Evolutionary conservation across 768 basidiomycete species (phyloP), one percentile per base, ranked within the genome.

Genomic region (Hortiboletus flavorubellus): DNA sequence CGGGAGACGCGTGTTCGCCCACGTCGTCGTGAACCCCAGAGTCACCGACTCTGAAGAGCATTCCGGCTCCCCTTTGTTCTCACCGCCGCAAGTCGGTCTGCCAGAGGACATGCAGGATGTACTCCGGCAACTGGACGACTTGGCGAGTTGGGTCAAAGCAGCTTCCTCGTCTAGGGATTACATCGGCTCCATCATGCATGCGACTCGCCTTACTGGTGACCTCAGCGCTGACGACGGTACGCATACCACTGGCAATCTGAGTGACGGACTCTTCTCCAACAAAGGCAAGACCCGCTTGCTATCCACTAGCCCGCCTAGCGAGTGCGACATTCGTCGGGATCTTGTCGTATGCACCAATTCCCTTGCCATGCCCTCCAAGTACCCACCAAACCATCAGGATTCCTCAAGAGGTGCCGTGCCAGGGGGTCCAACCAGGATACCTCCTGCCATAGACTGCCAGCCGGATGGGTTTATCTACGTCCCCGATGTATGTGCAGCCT

Each of bases 381-480:
- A 18, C 18, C n/a, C 37, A 58, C 43, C 29, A 33, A 64, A 37
- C n/a, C 18, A 23, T 15, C 37, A 67, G 65, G 53, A 55, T 37
- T 34, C 39, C n/a, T 42, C 58, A 26, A 52, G 42, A n/a, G 2
- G 31, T 18, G 11, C 40, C 15, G 4, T 48, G 43, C 21, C 55
- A 8, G 8, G 38, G 30, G 21, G 29, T 40, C 21, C 49, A 35
- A 35, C 33, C 46, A 44, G 29, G 41, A 14, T 30, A 14, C 44
- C 51, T 47, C 3, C 16, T 49, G 4, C 10, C 21, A 30, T 35
- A 16, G 11, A 51, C 43, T 31, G 40, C 31, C 57, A 41, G 9
- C 46, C 61, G 47, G 52, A 53, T 31, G 59, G 53, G 5, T 73
- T 71, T 39, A 72, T 73, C 53, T 73, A 71, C 41, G 40, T 58